A percentile compares a stretch with the other conserved stretches of the same genome.
These are phyloP conservation scores for Ceratocystis harringtonii DNA, from an alignment of 2,329 filamentous ascomycete species.

Conservation along the genomic window DNA sequence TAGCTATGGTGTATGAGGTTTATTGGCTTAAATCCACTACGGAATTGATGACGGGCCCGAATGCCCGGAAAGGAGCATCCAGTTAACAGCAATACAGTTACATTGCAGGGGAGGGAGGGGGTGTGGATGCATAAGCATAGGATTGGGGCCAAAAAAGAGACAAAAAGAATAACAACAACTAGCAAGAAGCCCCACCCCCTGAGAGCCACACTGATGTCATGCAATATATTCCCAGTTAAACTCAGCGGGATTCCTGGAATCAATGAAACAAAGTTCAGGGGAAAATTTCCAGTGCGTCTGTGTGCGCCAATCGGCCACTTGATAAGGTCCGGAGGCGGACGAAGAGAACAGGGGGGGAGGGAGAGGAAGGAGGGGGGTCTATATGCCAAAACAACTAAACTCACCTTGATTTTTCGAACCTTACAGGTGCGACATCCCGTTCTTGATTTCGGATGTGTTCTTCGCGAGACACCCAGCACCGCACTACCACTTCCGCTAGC, in stretches of 20 bases:
- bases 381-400: background rate
- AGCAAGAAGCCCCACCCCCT: background rate
- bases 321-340: background rate
- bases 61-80: background rate
- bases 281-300: background rate
- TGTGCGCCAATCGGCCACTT: background rate
- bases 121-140: background rate
- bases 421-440: conserved; percentile 19
- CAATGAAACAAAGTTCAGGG: background rate
- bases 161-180: background rate
- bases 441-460: conserved; percentile 15
- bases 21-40: background rate
- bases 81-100: background rate
- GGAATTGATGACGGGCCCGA: background rate
- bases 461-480: conserved; percentile 7
- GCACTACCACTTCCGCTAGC: background rate
- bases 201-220: background rate
- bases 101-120: background rate
- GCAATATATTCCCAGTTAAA: background rate
- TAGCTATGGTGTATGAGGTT: background rate
- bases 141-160: background rate
- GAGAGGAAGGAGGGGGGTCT: background rate
- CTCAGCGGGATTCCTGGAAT: too few species aligned
- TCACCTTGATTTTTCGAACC: conserved; percentile 20
- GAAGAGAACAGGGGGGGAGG: background rate